A percentile compares a stretch with the other conserved stretches of the same genome.
phyloP scores from a whole-genome alignment of 495 filamentous ascomycete genomes.

The Annulohypoxylon stygium region DNA sequence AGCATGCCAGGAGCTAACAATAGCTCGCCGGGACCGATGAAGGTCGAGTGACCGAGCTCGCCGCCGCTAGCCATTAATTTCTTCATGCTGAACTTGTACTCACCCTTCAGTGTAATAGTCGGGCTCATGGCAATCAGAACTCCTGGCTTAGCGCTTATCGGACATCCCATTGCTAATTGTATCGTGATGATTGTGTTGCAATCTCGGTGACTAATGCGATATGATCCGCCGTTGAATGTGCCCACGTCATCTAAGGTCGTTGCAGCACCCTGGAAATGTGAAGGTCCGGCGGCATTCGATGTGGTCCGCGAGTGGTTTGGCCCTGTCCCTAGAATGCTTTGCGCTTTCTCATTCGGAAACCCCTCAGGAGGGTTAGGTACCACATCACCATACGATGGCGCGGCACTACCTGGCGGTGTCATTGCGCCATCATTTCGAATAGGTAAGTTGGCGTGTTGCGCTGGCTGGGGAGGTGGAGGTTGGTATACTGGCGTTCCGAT shows the following conservation, averaged over 20 bases:
- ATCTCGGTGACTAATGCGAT: conserved; percentile 92
- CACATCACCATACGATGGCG: conserved; percentile 53
- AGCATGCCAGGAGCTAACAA: conserved; percentile 83
- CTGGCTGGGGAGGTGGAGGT: conserved; percentile 48
- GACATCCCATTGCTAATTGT: conserved; percentile 90
- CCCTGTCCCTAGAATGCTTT: conserved; percentile 44
- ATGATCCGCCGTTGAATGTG: conserved; percentile 95
- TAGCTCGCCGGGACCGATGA: conserved; percentile 91
- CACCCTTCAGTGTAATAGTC: conserved; percentile 83
- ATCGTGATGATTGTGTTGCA: conserved; percentile 90
- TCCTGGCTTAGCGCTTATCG: conserved; percentile 85
- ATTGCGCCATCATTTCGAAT: conserved; percentile 47
- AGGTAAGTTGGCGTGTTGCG: conserved; percentile 44
- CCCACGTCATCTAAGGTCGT: conserved; percentile 83
- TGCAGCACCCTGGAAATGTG: conserved; percentile 70
- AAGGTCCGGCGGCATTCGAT: conserved; percentile 53
- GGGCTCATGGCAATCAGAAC: conserved; percentile 93
- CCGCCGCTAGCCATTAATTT: conserved; percentile 81
- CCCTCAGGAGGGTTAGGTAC: conserved; percentile 45
- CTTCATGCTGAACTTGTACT: conserved; percentile 83
- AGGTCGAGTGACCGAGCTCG: conserved; percentile 83
- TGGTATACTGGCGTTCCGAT: conserved; percentile 47
- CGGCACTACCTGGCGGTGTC: conserved; percentile 50
- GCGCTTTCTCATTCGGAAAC: conserved; percentile 57
- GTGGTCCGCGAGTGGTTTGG: conserved; percentile 59